phyloP scores from a whole-genome alignment of 768 basidiomycete genomes.

The Lenzites betulinus region DNA sequence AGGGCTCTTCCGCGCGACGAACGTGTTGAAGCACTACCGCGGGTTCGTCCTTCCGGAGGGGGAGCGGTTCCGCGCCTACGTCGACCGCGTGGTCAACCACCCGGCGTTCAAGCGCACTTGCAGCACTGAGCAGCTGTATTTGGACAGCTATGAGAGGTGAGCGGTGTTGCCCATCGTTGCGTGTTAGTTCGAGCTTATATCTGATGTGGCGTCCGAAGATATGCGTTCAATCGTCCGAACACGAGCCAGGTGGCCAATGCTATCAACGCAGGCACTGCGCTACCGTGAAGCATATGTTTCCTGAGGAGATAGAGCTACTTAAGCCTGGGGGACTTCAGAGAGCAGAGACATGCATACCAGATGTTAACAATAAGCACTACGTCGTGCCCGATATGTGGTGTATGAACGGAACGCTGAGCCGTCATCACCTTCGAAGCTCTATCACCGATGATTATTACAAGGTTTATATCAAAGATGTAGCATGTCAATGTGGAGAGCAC shows the following conservation, averaged over 20 bases:
- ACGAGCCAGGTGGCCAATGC: conserved; percentile 77
- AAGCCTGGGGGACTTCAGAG: no score
- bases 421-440: no score
- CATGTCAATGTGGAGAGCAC: neutral
- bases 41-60: conserved; percentile 59
- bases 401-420: no score
- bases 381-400: no score
- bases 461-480: neutral
- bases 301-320: no score
- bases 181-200: neutral
- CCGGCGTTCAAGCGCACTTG: conserved; percentile 68
- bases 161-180: conserved; percentile 14
- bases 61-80: conserved; percentile 52
- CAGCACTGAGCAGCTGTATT: conserved; percentile 64
- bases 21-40: conserved; percentile 67
- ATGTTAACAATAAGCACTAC: no score
- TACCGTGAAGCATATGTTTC: conserved; percentile 49
- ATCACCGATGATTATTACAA: no score
- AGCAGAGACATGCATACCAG: no score
- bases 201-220: conserved; percentile 41
- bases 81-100: conserved; percentile 55
- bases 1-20: conserved; percentile 72
- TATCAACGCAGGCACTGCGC: conserved; percentile 62
- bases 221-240: conserved; percentile 76
- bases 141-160: conserved; percentile 73